Percentiles rank a stretch among this genome's conserved stretches.
These are phyloP conservation scores for Gyrodon lividus DNA, from an alignment of 768 basidiomycete genomes.

Conservation along the genomic window DNA sequence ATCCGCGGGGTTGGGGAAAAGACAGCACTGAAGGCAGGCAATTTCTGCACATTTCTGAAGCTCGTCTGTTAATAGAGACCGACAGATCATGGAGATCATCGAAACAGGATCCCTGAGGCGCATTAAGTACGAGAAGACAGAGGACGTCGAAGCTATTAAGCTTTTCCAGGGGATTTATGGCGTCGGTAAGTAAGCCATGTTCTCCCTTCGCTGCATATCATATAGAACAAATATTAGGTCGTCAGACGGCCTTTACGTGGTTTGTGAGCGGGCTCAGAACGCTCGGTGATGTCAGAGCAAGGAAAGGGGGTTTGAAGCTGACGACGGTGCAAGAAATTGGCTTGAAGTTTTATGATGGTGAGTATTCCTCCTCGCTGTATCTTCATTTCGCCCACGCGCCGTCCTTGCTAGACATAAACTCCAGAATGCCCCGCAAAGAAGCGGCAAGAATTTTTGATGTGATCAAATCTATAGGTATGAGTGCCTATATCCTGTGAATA, in stretches of 20 bases:
- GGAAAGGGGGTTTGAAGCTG: slow-evolving; percentile 62
- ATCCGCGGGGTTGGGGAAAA: slow-evolving; percentile 69
- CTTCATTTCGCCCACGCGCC: not conserved
- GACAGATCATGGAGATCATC: slow-evolving; percentile 79
- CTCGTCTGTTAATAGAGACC: not conserved
- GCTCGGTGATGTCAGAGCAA: slow-evolving; percentile 65
- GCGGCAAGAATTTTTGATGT: slow-evolving; percentile 69
- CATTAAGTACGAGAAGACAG: slow-evolving; percentile 64
- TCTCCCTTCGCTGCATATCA: not conserved
- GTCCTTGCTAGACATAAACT: slow-evolving; percentile 65
- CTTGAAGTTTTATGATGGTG: slow-evolving; percentile 67
- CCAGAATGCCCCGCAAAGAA: slow-evolving; percentile 82
- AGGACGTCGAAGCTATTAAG: slow-evolving; percentile 53
- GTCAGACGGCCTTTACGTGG: slow-evolving; percentile 67
- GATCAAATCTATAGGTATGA: slow-evolving; percentile 68
- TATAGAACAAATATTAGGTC: slow-evolving; percentile 42
- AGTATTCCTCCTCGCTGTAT: slow-evolving; percentile 9
- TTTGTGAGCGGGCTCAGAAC: slow-evolving; percentile 74
- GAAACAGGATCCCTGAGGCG: slow-evolving; percentile 70
- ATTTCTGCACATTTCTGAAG: not conserved
- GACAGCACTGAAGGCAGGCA: slow-evolving; percentile 69
- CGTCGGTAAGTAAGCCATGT: slow-evolving; percentile 56
- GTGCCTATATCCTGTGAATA: not conserved
- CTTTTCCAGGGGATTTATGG: slow-evolving; percentile 84
- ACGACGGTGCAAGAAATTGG: slow-evolving; percentile 64